Percentiles rank a stretch among this genome's conserved stretches.
These are phyloP conservation scores for Pyrenochaeta sp. DNA, from an alignment of 2,329 filamentous ascomycete genomes.

Conservation along the genomic window DNA sequence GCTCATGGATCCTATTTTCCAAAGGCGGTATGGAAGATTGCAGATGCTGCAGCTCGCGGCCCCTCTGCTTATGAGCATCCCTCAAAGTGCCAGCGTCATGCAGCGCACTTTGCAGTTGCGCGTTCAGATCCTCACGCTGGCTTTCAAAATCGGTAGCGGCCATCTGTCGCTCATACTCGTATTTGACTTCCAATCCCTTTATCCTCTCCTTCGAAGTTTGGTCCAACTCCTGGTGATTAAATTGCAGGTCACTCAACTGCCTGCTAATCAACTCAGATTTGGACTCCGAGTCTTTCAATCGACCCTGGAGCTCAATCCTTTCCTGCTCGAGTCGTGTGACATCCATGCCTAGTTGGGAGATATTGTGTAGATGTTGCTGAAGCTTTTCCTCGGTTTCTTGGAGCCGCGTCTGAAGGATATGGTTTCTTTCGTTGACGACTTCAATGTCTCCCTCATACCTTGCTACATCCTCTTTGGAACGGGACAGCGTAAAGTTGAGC, in stretches of 20 bases:
- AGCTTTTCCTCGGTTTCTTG: slow-evolving; percentile 30
- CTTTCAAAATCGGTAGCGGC: slow-evolving; percentile 14
- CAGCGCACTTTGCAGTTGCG: slow-evolving; percentile 22
- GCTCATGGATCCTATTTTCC: slow-evolving; percentile 30
- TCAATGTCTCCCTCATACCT: slow-evolving; percentile 15
- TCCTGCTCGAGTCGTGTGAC: slow-evolving; percentile 29
- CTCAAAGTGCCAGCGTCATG: slow-evolving; percentile 8
- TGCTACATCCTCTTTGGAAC: slow-evolving; percentile 13
- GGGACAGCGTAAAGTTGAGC: slow-evolving; percentile 9
- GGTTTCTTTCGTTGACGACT: slow-evolving; percentile 29
- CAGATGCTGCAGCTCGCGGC: slow-evolving; percentile 20
- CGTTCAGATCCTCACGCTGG: slow-evolving; percentile 23
- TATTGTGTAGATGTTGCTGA: slow-evolving; percentile 24
- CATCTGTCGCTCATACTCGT: slow-evolving; percentile 21
- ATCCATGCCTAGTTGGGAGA: slow-evolving; percentile 23
- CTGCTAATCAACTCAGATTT: slow-evolving; percentile 21
- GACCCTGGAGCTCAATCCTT: slow-evolving; percentile 22
- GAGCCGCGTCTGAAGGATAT: slow-evolving; percentile 41
- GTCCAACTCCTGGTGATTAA: slow-evolving; percentile 24
- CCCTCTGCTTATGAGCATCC: slow-evolving; percentile 19
- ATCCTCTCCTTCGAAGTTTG: slow-evolving; percentile 25
- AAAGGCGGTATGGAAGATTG: slow-evolving; percentile 25
- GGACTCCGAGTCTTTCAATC: slow-evolving; percentile 24
- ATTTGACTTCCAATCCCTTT: slow-evolving; percentile 23
- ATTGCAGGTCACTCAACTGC: slow-evolving; percentile 26